Conservation (phyloP, 129 eudicot species). For the Scalesia atractyloides region DNA sequence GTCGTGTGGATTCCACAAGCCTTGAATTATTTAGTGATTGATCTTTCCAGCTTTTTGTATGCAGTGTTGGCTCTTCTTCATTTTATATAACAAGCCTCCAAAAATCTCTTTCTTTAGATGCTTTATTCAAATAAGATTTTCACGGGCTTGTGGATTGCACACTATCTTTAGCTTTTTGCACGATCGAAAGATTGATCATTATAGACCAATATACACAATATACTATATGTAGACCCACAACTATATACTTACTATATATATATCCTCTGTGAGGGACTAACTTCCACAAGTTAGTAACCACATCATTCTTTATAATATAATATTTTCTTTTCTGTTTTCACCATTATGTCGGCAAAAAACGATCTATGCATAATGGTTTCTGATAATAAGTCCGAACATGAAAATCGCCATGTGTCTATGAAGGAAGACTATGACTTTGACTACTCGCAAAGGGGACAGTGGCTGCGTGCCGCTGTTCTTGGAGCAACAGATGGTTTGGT, state of each 20-base stretch:
- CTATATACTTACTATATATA: slow-evolving; percentile 18
- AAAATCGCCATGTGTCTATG: not conserved
- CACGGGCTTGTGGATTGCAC: slow-evolving; percentile 39
- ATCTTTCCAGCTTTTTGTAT: not conserved
- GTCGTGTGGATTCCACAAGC: slow-evolving; percentile 13
- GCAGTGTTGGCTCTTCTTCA: not conserved
- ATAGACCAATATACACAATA: slow-evolving; percentile 8
- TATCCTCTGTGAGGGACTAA: slow-evolving; percentile 15
- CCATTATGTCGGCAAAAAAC: slow-evolving; percentile 34
- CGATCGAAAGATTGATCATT: slow-evolving; percentile 21
- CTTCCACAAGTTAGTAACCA: slow-evolving; percentile 25
- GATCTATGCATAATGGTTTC: slow-evolving; percentile 21
- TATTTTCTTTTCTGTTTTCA: slow-evolving; percentile 11
- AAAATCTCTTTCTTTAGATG: slow-evolving; percentile 12
- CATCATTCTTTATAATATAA: slow-evolving; percentile 10
- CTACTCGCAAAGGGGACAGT: slow-evolving; percentile 41
- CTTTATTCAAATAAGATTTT: slow-evolving; percentile 17
- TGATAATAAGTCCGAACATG: slow-evolving; percentile 6
- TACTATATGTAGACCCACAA: not conserved
- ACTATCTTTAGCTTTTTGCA: slow-evolving; percentile 35
- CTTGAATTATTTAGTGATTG: not conserved
- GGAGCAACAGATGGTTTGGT: slow-evolving; percentile 50
- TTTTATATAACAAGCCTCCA: not conserved
- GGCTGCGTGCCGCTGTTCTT: slow-evolving; percentile 55
- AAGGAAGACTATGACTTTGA: slow-evolving; percentile 24